Percentiles rank a stretch among this genome's conserved stretches.
Evolutionary conservation across 2,329 filamentous ascomycete genomes (phyloP).

Genomic region (Colletotrichum zoysiae): DNA sequence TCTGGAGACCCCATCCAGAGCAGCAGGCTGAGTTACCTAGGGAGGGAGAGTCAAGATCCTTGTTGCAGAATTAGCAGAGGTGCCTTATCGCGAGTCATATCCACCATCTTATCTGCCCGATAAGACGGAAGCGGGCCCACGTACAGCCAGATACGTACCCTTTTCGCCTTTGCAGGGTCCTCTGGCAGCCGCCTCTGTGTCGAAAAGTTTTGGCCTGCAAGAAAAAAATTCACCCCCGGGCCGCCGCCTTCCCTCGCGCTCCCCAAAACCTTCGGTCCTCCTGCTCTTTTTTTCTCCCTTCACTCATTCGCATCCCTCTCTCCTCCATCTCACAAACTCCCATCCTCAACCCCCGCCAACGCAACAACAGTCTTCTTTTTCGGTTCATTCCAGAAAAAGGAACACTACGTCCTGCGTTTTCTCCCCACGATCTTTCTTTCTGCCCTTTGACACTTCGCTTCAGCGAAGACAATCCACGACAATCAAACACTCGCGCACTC

Average conservation of each 20-base stretch:
- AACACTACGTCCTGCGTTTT: constrained; percentile 11
- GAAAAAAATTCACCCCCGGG: constrained; percentile 39
- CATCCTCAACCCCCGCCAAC: constrained; percentile 21
- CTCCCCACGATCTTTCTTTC: constrained; percentile 33
- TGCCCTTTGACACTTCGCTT: constrained; percentile 32
- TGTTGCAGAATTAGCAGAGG: constrained; percentile 20
- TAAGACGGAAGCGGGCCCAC: constrained; percentile 20
- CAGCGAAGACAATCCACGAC: constrained; percentile 12
- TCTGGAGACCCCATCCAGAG: constrained; percentile 24
- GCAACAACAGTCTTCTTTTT: constrained; percentile 38
- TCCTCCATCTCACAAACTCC: constrained; percentile 35
- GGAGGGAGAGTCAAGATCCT: constrained; percentile 33
- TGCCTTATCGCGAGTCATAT: constrained; percentile 41
- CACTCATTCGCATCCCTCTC: constrained; percentile 38
- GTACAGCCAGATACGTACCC: constrained; percentile 27
- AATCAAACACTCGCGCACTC: constrained; percentile 15
- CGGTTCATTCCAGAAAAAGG: constrained; percentile 35
- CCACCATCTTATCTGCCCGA: constrained; percentile 27
- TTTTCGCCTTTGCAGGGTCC: constrained; percentile 41
- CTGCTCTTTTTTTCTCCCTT: constrained; percentile 25
- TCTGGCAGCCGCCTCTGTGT: constrained; percentile 28
- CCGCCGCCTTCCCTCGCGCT: constrained; percentile 30
- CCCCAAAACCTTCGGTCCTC: constrained; percentile 37
- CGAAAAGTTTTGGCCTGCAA: constrained; percentile 38
- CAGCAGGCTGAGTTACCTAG: constrained; percentile 4